Evolutionary conservation across 768 basidiomycete genomes (phyloP).

Genomic region (Megacollybia marginata): DNA sequence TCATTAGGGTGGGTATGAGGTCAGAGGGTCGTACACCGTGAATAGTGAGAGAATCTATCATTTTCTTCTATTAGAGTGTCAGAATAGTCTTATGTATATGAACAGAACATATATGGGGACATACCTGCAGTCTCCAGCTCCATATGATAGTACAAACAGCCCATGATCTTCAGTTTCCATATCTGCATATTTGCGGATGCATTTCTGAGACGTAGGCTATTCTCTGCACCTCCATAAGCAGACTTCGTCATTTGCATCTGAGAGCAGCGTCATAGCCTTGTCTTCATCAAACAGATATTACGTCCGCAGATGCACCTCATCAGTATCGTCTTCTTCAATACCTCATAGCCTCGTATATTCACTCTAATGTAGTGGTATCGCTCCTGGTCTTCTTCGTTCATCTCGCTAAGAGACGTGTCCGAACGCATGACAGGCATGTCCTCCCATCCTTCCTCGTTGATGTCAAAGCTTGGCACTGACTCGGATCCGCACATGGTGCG

Average conservation of each 20-base stretch:
- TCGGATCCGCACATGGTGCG: too few relatives aligned
- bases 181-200: conserved; percentile 73
- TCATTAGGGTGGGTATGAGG: conserved; percentile 91
- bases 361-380: conserved; percentile 79
- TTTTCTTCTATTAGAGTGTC: conserved; percentile 79
- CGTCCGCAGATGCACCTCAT: conserved; percentile 94
- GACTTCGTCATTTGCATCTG: conserved; percentile 99
- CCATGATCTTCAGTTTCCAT: conserved; percentile 97
- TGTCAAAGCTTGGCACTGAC: too few relatives aligned
- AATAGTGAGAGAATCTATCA: conserved; percentile 89
- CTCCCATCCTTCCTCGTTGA: conserved; percentile 86
- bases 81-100: conserved; percentile 1
- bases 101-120: conserved; percentile 5
- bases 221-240: conserved; percentile 90
- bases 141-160: conserved; percentile 98
- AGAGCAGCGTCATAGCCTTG: conserved; percentile 95
- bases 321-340: conserved; percentile 86
- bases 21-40: conserved; percentile 89
- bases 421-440: conserved; percentile 88
- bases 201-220: conserved; percentile 92
- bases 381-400: conserved; percentile 83
- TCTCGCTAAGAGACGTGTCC: conserved; percentile 54
- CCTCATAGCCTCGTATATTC: conserved; percentile 89
- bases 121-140: conserved; percentile 89
- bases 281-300: conserved; percentile 96